phyloP scores from a whole-genome alignment of 306 rosid genomes.

The Trichosanthes cucumerina region DNA sequence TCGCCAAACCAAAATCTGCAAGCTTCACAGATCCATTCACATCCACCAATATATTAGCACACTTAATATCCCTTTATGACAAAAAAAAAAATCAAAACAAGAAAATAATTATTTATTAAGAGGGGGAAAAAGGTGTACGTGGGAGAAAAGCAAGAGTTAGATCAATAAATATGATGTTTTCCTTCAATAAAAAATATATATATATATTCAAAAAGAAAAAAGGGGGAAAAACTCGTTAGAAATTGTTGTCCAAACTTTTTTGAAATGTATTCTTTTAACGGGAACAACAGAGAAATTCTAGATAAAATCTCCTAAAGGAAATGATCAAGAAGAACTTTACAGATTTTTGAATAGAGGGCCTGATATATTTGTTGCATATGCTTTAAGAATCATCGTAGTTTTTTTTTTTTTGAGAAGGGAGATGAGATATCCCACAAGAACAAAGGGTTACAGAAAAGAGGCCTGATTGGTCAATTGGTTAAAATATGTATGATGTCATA shows the following conservation, averaged over 20 bases:
- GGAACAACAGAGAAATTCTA: neutral
- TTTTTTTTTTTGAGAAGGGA: neutral
- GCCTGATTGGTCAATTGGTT: neutral
- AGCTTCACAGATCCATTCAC: constrained; percentile 92
- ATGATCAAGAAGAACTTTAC: neutral
- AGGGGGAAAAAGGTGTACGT: neutral
- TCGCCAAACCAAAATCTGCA: constrained; percentile 96
- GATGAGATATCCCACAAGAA: neutral
- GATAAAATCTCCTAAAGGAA: neutral
- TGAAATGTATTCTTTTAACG: neutral
- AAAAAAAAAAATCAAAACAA: constrained; percentile 1
- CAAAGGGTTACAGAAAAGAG: neutral
- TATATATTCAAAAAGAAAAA: neutral
- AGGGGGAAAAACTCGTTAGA: neutral
- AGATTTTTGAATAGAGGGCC: neutral
- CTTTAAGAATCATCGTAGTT: neutral
- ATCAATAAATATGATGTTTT: neutral
- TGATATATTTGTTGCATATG: neutral
- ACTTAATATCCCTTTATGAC: constrained; percentile 75
- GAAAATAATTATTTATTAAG: neutral
- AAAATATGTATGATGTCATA: neutral
- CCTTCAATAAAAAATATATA: neutral
- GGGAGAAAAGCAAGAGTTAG: neutral
- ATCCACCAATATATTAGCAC: constrained; percentile 91
- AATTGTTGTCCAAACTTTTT: neutral